Evolutionary conservation across 176 grass and related monocot species (phyloP).

Genomic region (Aegilops tauschii): DNA sequence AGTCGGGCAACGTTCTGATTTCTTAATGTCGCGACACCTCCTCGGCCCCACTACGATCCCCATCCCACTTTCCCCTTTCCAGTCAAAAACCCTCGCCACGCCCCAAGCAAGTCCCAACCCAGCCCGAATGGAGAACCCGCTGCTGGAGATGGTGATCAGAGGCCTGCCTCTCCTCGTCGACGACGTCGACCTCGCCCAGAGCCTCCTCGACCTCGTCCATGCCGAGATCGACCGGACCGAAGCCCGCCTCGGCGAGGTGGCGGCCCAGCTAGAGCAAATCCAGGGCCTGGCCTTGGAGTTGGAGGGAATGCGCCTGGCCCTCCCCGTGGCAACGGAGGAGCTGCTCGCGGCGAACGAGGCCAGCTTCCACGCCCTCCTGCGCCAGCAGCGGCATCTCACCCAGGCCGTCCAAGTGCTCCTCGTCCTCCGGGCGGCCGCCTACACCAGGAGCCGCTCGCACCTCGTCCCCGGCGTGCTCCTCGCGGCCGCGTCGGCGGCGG

Average conservation of each 20-base stretch:
- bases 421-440: background rate
- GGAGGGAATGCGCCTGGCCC: too few relatives aligned
- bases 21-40: background rate
- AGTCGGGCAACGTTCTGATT: background rate
- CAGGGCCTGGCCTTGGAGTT: background rate
- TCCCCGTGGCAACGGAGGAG: background rate
- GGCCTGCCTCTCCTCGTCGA: background rate
- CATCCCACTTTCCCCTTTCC: background rate
- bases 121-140: background rate
- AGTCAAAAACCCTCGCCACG: background rate
- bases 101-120: background rate
- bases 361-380: background rate
- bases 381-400: background rate
- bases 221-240: background rate
- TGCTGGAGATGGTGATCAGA: background rate
- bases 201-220: background rate
- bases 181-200: background rate
- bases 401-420: background rate
- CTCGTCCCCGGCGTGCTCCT: constrained; percentile 23
- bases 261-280: background rate
- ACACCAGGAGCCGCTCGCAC: background rate
- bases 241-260: background rate
- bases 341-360: background rate
- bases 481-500: background rate
- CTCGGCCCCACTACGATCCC: too few relatives aligned